These are phyloP conservation scores for Teunomyces barrocoloradensis DNA, from an alignment of 805 yeast species.

Conservation along the genomic window DNA sequence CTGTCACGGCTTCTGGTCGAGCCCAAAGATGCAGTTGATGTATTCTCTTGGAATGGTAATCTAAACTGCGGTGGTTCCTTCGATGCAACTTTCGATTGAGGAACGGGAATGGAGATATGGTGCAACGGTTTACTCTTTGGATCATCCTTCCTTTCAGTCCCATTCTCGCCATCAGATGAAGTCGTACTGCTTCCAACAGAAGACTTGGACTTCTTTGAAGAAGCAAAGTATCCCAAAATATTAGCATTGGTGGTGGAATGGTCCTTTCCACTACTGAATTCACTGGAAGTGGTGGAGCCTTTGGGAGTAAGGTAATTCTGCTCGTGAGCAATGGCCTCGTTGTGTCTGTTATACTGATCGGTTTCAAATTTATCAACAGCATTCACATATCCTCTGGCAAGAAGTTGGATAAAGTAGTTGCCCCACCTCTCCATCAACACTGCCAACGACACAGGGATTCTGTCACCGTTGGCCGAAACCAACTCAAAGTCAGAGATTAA, in stretches of 20 bases:
- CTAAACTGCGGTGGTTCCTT: slow-evolving; percentile 57
- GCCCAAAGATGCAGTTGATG: not conserved
- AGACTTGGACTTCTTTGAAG: not conserved
- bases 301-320: slow-evolving; percentile 11
- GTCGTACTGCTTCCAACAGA: slow-evolving; percentile 5
- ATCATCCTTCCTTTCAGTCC: not conserved
- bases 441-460: slow-evolving; percentile 59
- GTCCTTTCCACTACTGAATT: not conserved
- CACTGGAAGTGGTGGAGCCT: slow-evolving; percentile 5
- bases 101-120: slow-evolving; percentile 18
- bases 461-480: slow-evolving; percentile 65
- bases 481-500: slow-evolving; percentile 70
- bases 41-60: slow-evolving; percentile 64
- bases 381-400: slow-evolving; percentile 63
- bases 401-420: slow-evolving; percentile 56
- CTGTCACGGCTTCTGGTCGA: not conserved
- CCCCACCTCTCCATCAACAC: slow-evolving; percentile 79
- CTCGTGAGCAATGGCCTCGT: not conserved
- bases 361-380: slow-evolving; percentile 46
- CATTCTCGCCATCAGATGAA: slow-evolving; percentile 5
- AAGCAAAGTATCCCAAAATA: not conserved
- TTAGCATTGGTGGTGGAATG: not conserved
- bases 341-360: slow-evolving; percentile 12
- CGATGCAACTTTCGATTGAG: slow-evolving; percentile 21
- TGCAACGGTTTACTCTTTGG: not conserved